Evolutionary conservation across 202 grass and related monocot species (phyloP).

Genomic region (Bolboschoenoplectus hybrid): DNA sequence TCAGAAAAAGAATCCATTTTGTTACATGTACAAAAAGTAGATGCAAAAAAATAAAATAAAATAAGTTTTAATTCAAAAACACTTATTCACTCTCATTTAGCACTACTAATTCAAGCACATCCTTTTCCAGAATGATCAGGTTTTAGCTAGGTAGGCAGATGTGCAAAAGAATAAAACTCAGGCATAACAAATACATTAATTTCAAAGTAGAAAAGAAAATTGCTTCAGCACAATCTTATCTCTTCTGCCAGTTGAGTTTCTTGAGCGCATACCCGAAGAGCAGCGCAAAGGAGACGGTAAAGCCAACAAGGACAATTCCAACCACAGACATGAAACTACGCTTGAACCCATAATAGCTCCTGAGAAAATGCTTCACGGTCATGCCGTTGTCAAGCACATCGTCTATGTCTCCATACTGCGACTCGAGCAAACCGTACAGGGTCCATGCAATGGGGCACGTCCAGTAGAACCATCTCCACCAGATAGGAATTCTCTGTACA

Average conservation of each 20-base stretch:
- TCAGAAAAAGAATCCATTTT: background rate
- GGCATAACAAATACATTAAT: too few relatives aligned
- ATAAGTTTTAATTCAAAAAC: background rate
- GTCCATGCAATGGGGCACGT: constrained; percentile 73
- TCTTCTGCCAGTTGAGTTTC: constrained; percentile 44
- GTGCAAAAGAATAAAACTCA: too few relatives aligned
- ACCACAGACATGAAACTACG: constrained; percentile 36
- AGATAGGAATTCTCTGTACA: constrained; percentile 68
- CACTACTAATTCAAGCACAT: background rate
- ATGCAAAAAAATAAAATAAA: background rate
- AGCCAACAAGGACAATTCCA: constrained; percentile 18
- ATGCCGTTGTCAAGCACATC: constrained; percentile 17
- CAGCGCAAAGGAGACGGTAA: constrained; percentile 39
- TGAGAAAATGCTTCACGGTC: constrained; percentile 48
- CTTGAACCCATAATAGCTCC: constrained; percentile 60
- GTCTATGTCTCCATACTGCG: constrained; percentile 63
- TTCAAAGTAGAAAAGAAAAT: too few relatives aligned
- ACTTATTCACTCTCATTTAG: constrained; percentile 4
- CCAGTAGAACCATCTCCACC: constrained; percentile 90
- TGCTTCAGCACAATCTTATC: constrained; percentile 22
- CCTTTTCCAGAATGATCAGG: background rate
- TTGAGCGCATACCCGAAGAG: constrained; percentile 37
- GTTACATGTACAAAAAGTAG: background rate
- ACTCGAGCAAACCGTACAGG: constrained; percentile 61
- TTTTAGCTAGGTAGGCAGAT: background rate